Conservation (phyloP, 2,329 filamentous ascomycete species). For the Aspergillus hiratsukae region DNA sequence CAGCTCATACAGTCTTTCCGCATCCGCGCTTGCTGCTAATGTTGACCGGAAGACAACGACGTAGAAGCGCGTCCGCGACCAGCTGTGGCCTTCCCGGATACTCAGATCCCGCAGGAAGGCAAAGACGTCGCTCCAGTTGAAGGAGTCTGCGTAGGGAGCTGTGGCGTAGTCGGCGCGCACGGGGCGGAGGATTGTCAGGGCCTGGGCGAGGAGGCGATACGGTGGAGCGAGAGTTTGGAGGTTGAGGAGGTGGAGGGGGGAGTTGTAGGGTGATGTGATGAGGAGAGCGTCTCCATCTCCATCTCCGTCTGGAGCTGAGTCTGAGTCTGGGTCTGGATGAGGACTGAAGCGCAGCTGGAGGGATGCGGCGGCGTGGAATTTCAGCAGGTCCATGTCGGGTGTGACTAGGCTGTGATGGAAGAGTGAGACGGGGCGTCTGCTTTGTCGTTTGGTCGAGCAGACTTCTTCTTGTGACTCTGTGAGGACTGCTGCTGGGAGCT, state of each 20-base stretch:
- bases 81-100: conserved; percentile 46
- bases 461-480: background rate
- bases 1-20: conserved; percentile 63
- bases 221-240: conserved; percentile 58
- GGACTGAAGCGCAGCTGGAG: conserved; percentile 23
- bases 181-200: conserved; percentile 61
- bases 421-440: conserved; percentile 8
- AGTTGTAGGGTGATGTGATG: conserved; percentile 71
- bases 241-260: conserved; percentile 66
- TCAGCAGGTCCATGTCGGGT: conserved; percentile 29
- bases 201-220: conserved; percentile 65
- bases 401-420: conserved; percentile 30
- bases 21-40: conserved; percentile 63
- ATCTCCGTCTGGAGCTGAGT: too few species aligned
- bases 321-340: background rate
- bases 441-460: background rate
- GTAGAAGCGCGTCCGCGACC: conserved; percentile 67
- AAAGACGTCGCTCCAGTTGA: conserved; percentile 71
- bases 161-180: conserved; percentile 70
- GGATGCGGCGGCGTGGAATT: conserved; percentile 33
- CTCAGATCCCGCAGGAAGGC: conserved; percentile 53
- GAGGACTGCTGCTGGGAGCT: background rate
- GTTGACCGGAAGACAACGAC: conserved; percentile 78
- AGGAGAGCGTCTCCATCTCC: too few species aligned
- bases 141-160: conserved; percentile 64